Percentiles rank a stretch among this genome's conserved stretches.
These are phyloP conservation scores for Clavispora phyllophila DNA, from an alignment of 805 yeast genomes.

Conservation along the genomic window DNA sequence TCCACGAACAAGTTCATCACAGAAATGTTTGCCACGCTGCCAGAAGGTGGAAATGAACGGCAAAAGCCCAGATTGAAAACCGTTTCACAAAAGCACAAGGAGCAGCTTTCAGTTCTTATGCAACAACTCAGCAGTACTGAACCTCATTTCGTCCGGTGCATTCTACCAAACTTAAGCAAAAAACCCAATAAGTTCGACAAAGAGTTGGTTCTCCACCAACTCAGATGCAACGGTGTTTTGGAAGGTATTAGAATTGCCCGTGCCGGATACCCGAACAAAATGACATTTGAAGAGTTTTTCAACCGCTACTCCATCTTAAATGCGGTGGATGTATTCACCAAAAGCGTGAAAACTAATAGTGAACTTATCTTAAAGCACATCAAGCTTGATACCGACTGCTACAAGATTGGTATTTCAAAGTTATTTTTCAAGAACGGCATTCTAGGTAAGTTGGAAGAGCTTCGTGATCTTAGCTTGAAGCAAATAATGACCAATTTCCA, in stretches of 20 bases:
- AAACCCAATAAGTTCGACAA: conserved; percentile 69
- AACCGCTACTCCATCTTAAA: conserved; percentile 65
- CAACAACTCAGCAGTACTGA: conserved; percentile 70
- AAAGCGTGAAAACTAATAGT: conserved; percentile 60
- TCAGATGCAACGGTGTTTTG: conserved; percentile 93
- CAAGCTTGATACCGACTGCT: conserved; percentile 53
- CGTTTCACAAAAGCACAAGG: conserved; percentile 84
- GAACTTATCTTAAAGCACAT: conserved; percentile 62
- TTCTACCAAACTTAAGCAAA: conserved; percentile 80
- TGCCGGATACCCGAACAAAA: conserved; percentile 93
- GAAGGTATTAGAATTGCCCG: conserved; percentile 98
- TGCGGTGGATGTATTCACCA: conserved; percentile 42
- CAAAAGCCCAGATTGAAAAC: conserved; percentile 42
- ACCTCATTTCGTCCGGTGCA: conserved; percentile 97
- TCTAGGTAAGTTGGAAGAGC: conserved; percentile 69
- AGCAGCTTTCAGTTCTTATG: conserved; percentile 71
- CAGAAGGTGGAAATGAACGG: conserved; percentile 15
- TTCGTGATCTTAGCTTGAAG: conserved; percentile 62
- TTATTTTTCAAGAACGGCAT: conserved; percentile 75
- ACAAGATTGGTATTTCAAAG: conserved; percentile 66
- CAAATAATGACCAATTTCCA: conserved; percentile 57
- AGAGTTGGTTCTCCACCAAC: conserved; percentile 74
- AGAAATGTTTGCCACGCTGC: conserved; percentile 40
- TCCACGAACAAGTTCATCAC: conserved; percentile 57
- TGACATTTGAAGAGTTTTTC: conserved; percentile 76